Conservation (phyloP, 352 stramenopile genomes). For the Phytophthora brassicae region DNA sequence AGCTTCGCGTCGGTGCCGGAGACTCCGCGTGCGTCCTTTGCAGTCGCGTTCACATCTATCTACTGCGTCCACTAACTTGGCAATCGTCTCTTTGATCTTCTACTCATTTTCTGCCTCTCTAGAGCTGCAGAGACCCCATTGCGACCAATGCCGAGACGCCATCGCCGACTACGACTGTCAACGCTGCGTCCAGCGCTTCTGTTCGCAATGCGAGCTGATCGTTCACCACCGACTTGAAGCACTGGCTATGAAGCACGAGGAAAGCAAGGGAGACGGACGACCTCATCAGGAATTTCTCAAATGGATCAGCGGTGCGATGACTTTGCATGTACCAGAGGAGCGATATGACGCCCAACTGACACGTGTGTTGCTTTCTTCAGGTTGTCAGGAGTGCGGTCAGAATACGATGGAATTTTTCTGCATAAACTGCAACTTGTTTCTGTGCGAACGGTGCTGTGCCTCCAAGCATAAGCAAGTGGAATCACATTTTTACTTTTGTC, state of each 20-base stretch:
- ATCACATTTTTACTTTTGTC: slow-evolving; percentile 56
- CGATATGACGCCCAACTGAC: too few species aligned
- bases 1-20: slow-evolving; percentile 40
- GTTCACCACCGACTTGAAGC: slow-evolving; percentile 42
- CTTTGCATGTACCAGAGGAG: too few species aligned
- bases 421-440: slow-evolving; percentile 48
- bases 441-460: slow-evolving; percentile 62
- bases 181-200: slow-evolving; percentile 50
- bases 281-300: slow-evolving; percentile 50
- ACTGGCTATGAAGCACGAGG: slow-evolving; percentile 33
- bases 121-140: slow-evolving; percentile 56
- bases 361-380: slow-evolving; percentile 24
- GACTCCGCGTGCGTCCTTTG: slow-evolving; percentile 27
- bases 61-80: not conserved
- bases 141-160: slow-evolving; percentile 36
- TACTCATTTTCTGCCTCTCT: not conserved
- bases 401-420: slow-evolving; percentile 59
- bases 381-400: slow-evolving; percentile 52
- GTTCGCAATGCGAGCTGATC: slow-evolving; percentile 41
- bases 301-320: slow-evolving; percentile 45
- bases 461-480: slow-evolving; percentile 35
- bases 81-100: not conserved
- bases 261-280: slow-evolving; percentile 48
- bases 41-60: not conserved
- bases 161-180: slow-evolving; percentile 49